A percentile compares a stretch with the other conserved stretches of the same genome.
Evolutionary conservation across 208 protist genomes (phyloP).

Genomic region (Acanthamoeba healyi): DNA sequence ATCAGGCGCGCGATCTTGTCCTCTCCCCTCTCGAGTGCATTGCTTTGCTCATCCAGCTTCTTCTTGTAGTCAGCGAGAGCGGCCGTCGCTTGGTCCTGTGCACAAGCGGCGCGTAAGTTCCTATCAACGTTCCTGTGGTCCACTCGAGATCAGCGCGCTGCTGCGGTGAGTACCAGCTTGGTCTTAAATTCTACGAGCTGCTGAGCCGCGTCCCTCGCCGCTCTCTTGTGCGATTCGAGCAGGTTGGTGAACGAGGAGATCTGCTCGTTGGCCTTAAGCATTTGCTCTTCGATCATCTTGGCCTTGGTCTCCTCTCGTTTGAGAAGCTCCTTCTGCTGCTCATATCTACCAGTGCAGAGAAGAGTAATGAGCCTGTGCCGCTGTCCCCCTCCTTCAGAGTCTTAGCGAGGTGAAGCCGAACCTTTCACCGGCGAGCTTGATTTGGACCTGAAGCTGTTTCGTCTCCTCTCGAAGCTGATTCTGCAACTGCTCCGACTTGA

Average conservation of each 20-base stretch:
- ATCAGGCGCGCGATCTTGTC: background rate
- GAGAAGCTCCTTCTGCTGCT: constrained; percentile 12
- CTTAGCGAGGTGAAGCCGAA: background rate
- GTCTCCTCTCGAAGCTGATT: constrained; percentile 40
- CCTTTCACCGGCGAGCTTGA: background rate
- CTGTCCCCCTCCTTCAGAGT: too few relatives aligned
- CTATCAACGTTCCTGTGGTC: too few relatives aligned
- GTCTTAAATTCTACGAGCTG: background rate
- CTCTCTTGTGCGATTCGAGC: constrained; percentile 5
- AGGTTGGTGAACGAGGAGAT: background rate
- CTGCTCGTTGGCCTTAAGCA: constrained; percentile 40
- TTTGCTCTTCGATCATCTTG: constrained; percentile 36
- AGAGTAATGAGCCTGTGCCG: too few relatives aligned
- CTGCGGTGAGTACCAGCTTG: too few relatives aligned
- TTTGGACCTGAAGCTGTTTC: constrained; percentile 27
- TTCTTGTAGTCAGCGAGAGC: constrained; percentile 1
- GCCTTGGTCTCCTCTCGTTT: constrained; percentile 16
- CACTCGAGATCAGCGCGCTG: too few relatives aligned
- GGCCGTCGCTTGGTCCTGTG: background rate
- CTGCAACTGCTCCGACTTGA: constrained; percentile 39
- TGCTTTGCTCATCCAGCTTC: constrained; percentile 12
- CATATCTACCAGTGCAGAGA: background rate
- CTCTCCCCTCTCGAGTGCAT: background rate
- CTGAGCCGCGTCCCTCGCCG: background rate
- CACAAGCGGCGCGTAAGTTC: too few relatives aligned